Evolutionary conservation across 116 monocot species (phyloP).

Genomic region (Zostera marina): DNA sequence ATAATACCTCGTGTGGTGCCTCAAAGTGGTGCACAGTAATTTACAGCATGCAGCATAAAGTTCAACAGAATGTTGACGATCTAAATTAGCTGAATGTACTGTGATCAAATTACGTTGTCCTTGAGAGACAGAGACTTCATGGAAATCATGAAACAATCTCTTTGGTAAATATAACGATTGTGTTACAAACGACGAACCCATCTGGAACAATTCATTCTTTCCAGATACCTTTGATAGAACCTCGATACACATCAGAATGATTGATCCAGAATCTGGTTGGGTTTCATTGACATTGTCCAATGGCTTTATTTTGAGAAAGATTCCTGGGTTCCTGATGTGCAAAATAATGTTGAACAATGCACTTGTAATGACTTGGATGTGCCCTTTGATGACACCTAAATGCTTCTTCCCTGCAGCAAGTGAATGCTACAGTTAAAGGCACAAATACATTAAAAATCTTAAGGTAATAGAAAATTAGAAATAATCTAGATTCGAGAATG

Average conservation of each 20-base stretch:
- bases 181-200: slow-evolving; percentile 39
- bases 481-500: neutral
- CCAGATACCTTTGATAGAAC: slow-evolving; percentile 55
- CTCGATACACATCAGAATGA: slow-evolving; percentile 82
- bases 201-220: slow-evolving; percentile 25
- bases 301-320: slow-evolving; percentile 35
- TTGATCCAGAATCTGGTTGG: slow-evolving; percentile 55
- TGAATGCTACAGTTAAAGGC: neutral
- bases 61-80: slow-evolving; percentile 41
- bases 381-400: slow-evolving; percentile 26
- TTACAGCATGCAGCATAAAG: slow-evolving; percentile 78
- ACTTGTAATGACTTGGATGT: slow-evolving; percentile 31
- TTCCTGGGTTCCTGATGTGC: slow-evolving; percentile 42
- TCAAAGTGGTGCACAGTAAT: slow-evolving; percentile 58
- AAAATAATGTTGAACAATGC: slow-evolving; percentile 62
- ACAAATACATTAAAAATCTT: neutral
- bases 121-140: slow-evolving; percentile 19
- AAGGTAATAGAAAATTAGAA: neutral
- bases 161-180: slow-evolving; percentile 58
- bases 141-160: slow-evolving; percentile 45
- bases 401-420: slow-evolving; percentile 24
- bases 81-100: slow-evolving; percentile 14
- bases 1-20: slow-evolving; percentile 54
- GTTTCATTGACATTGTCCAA: slow-evolving; percentile 6
- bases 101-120: neutral